Conservation (phyloP, 2,329 filamentous ascomycete species). For the Aciculosporium take region DNA sequence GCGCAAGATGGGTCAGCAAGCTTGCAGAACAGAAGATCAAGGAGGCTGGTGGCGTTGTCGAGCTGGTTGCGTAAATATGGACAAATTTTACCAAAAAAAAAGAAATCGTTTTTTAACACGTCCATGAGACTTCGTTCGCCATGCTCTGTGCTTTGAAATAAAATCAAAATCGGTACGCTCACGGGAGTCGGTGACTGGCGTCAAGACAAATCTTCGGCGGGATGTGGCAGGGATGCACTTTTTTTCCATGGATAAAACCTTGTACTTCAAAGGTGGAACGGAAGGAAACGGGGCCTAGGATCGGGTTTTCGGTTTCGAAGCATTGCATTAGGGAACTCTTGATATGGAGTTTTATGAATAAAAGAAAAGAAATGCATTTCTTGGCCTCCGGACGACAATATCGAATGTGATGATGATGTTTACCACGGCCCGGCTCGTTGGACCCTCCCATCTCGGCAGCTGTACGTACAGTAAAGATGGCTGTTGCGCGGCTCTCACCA, state of each 20-base stretch:
- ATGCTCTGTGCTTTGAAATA: conserved; percentile 1
- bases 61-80: conserved; percentile 66
- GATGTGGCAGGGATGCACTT: background rate
- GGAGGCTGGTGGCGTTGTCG: conserved; percentile 87
- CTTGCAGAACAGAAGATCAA: conserved; percentile 99
- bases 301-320: conserved; percentile 23
- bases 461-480: background rate
- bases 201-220: background rate
- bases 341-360: conserved; percentile 26
- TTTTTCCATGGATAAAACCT: conserved; percentile 3
- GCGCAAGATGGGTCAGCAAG: conserved; percentile 87
- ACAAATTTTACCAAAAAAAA: background rate
- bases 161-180: background rate
- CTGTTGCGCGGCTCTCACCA: background rate
- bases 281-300: conserved; percentile 14
- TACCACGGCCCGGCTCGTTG: background rate
- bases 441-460: background rate
- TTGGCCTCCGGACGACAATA: conserved; percentile 14
- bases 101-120: background rate
- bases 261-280: conserved; percentile 4
- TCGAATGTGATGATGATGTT: background rate
- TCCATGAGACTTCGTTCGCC: background rate
- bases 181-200: conserved; percentile 5
- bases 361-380: conserved; percentile 20
- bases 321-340: conserved; percentile 28